phyloP scores from a whole-genome alignment of 2,329 filamentous ascomycete species.

The Periglandula ipomoeae region DNA sequence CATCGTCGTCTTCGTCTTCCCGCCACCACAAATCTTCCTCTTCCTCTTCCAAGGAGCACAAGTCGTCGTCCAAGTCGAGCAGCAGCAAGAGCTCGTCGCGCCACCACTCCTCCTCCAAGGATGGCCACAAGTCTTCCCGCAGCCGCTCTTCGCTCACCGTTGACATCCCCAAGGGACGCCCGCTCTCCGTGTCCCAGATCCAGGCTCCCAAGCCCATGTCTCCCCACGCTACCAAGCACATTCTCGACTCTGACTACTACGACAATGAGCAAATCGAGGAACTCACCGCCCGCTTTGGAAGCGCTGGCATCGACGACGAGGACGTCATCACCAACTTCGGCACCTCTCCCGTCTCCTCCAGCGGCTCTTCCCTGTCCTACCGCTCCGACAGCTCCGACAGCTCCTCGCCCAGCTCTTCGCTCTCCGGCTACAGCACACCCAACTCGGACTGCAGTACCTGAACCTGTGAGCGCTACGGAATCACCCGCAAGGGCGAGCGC shows the following conservation, averaged over 20 bases:
- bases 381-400: constrained; percentile 69
- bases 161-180: constrained; percentile 80
- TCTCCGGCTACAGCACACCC: constrained; percentile 71
- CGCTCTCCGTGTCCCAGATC: constrained; percentile 82
- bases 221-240: constrained; percentile 77
- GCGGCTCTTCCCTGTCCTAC: constrained; percentile 60
- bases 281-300: constrained; percentile 65
- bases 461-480: constrained; percentile 93
- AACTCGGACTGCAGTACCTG: constrained; percentile 69
- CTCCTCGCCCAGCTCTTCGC: constrained; percentile 62
- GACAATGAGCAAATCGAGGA: constrained; percentile 66
- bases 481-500: constrained; percentile 84
- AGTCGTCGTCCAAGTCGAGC: constrained; percentile 24
- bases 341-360: constrained; percentile 55
- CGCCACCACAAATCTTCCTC: constrained; percentile 18
- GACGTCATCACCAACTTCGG: constrained; percentile 47
- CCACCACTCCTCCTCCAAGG: constrained; percentile 37
- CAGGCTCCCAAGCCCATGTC: constrained; percentile 82
- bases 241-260: constrained; percentile 74
- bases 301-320: constrained; percentile 48
- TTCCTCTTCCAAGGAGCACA: constrained; percentile 18
- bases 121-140: constrained; percentile 33
- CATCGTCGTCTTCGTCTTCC: constrained; percentile 34
- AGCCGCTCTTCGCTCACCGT: constrained; percentile 42
- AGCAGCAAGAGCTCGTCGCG: constrained; percentile 28